Percentiles rank a stretch among this genome's conserved stretches.
Conservation (phyloP, 495 filamentous ascomycete species). For the Achaetomiella virescens region DNA sequence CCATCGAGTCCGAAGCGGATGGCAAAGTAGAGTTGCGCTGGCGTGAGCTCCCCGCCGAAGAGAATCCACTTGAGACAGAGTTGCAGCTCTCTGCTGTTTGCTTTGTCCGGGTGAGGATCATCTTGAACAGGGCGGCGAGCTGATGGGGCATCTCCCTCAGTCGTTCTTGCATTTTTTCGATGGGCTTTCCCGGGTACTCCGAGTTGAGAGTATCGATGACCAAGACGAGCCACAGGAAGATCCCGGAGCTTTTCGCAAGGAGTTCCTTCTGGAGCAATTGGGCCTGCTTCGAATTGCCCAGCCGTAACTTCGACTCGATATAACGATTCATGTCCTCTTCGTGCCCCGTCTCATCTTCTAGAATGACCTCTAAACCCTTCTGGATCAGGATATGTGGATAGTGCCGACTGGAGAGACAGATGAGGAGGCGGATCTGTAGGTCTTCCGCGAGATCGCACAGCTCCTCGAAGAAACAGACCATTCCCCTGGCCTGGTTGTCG, state of each 20-base stretch:
- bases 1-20: constrained; percentile 16
- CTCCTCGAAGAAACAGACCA: constrained; percentile 32
- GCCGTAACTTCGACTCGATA: constrained; percentile 14
- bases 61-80: constrained; percentile 37
- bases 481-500: constrained; percentile 24
- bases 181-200: constrained; percentile 23
- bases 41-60: constrained; percentile 24
- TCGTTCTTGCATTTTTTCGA: constrained; percentile 9
- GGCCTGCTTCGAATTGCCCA: constrained; percentile 13
- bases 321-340: constrained; percentile 18
- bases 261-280: constrained; percentile 27
- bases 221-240: constrained; percentile 44
- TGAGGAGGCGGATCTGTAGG: not conserved
- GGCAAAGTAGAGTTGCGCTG: constrained; percentile 33
- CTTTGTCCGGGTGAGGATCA: constrained; percentile 28
- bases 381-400: constrained; percentile 40
- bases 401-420: constrained; percentile 48
- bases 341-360: constrained; percentile 22
- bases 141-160: constrained; percentile 22
- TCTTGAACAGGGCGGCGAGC: constrained; percentile 28
- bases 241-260: constrained; percentile 32
- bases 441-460: constrained; percentile 15
- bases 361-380: constrained; percentile 23
- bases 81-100: constrained; percentile 22
- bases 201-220: constrained; percentile 39